Percentiles rank a stretch among this genome's conserved stretches.
Evolutionary conservation across 2,329 filamentous ascomycete species (phyloP).

Genomic region (Ampelomyces quisqualis): DNA sequence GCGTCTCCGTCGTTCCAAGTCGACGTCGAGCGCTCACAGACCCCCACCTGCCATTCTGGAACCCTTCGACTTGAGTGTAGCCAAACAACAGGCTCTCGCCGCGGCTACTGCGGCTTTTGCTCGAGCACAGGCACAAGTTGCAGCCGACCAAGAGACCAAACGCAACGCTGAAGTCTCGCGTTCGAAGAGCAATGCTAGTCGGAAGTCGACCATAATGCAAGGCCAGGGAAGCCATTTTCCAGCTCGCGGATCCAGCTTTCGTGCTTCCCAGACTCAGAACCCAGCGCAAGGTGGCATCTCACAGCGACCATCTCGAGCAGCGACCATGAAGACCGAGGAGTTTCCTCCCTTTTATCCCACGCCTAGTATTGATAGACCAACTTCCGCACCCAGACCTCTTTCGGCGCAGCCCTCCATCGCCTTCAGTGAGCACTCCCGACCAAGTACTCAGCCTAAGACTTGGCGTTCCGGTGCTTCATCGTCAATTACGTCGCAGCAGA

Average conservation of each 20-base stretch:
- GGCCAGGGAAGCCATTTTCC: slow-evolving; percentile 42
- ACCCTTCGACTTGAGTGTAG: slow-evolving; percentile 27
- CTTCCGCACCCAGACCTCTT: slow-evolving; percentile 13
- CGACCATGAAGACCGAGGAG: slow-evolving; percentile 20
- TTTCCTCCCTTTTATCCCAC: slow-evolving; percentile 23
- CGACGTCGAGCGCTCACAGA: slow-evolving; percentile 35
- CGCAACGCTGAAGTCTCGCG: slow-evolving; percentile 25
- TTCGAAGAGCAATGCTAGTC: slow-evolving; percentile 39
- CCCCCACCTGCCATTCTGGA: slow-evolving; percentile 18
- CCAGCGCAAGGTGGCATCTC: slow-evolving; percentile 8
- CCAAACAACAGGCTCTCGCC: slow-evolving; percentile 41
- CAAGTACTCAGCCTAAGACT: slow-evolving; percentile 28
- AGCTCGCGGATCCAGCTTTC: slow-evolving; percentile 34
- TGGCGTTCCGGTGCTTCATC: slow-evolving; percentile 27
- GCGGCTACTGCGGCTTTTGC: slow-evolving; percentile 42
- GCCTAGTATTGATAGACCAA: slow-evolving; percentile 9
- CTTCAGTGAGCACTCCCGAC: slow-evolving; percentile 28
- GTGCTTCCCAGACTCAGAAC: slow-evolving; percentile 23
- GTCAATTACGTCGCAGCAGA: slow-evolving; percentile 37
- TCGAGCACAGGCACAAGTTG: slow-evolving; percentile 32
- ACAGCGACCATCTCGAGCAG: slow-evolving; percentile 13
- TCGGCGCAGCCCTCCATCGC: slow-evolving; percentile 25
- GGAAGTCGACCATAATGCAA: slow-evolving; percentile 31
- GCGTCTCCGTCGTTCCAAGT: slow-evolving; percentile 43
- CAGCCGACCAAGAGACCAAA: slow-evolving; percentile 13